A percentile compares a stretch with the other conserved stretches of the same genome.
These are phyloP conservation scores for Exophiala alcalophila DNA, from an alignment of 2,329 filamentous ascomycete species.

Conservation along the genomic window DNA sequence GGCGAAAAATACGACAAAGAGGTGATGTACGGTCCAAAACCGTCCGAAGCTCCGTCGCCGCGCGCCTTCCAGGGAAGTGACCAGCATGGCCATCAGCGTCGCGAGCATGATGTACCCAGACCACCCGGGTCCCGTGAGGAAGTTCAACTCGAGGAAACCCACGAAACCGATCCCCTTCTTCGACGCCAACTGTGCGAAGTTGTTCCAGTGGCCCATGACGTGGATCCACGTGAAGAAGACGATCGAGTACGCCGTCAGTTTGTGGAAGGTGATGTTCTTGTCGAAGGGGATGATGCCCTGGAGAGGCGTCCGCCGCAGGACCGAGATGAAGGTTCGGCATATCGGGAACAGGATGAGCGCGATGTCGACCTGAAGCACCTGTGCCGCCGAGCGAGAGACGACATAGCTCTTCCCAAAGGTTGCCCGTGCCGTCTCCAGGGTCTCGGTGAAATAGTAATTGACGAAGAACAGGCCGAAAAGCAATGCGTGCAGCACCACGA, in stretches of 20 bases:
- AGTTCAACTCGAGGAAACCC: constrained; percentile 73
- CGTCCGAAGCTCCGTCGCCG: constrained; percentile 79
- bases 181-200: constrained; percentile 72
- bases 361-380: constrained; percentile 78
- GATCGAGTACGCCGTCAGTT: constrained; percentile 79
- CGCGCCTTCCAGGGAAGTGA: constrained; percentile 73
- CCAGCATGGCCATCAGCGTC: constrained; percentile 72
- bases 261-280: constrained; percentile 65
- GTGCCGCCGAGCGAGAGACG: constrained; percentile 70
- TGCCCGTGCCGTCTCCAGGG: constrained; percentile 61
- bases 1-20: constrained; percentile 84
- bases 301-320: constrained; percentile 73
- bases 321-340: constrained; percentile 78
- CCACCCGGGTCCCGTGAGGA: constrained; percentile 80
- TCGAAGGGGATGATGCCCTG: constrained; percentile 80
- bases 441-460: constrained; percentile 75
- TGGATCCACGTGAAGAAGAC: constrained; percentile 86
- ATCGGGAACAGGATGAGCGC: constrained; percentile 69
- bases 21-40: constrained; percentile 87
- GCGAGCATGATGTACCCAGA: constrained; percentile 81
- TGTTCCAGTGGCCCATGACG: constrained; percentile 85
- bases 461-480: constrained; percentile 78
- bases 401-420: constrained; percentile 73
- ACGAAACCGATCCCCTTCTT: constrained; percentile 74
- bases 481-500: constrained; percentile 68